Percentiles rank a stretch among this genome's conserved stretches.
Evolutionary conservation across 73 alveolate genomes (phyloP).

Genomic region (Blepharisma japonicum): DNA sequence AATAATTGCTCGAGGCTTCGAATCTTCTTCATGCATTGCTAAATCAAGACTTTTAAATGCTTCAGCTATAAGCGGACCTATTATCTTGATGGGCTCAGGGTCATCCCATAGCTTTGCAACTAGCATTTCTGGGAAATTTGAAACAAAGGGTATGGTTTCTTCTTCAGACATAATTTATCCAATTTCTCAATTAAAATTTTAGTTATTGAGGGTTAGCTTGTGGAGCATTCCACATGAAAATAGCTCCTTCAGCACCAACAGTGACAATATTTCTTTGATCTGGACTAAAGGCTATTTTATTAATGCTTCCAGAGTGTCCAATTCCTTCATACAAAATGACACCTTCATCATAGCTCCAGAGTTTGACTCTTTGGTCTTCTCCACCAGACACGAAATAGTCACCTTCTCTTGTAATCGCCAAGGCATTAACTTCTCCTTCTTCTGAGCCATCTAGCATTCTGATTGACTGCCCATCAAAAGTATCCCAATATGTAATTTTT

Average conservation of each 20-base stretch:
- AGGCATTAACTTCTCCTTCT: conserved; percentile 93
- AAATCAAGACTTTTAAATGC: background rate
- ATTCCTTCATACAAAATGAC: conserved; percentile 69
- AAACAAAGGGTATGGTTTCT: too few species aligned
- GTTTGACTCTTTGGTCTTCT: conserved; percentile 83
- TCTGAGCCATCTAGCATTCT: conserved; percentile 93
- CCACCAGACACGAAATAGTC: conserved; percentile 93
- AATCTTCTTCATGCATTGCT: conserved; percentile 7
- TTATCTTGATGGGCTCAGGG: background rate
- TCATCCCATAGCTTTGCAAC: background rate
- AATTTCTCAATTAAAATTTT: too few species aligned
- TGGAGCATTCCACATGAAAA: conserved; percentile 91
- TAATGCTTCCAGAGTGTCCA: conserved; percentile 88
- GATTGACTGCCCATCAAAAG: conserved; percentile 85
- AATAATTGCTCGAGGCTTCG: background rate
- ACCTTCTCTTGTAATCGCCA: conserved; percentile 89
- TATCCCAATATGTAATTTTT: conserved; percentile 90
- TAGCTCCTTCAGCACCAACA: conserved; percentile 92
- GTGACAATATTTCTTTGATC: conserved; percentile 75
- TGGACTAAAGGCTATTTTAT: conserved; percentile 73
- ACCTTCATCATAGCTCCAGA: conserved; percentile 94
- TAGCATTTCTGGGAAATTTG: background rate
- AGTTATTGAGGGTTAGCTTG: conserved; percentile 35
- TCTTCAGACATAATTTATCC: too few species aligned
- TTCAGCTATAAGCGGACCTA: background rate